Evolutionary conservation across 2,329 filamentous ascomycete species (phyloP).

Genomic region (Pleoardoris graminearum): DNA sequence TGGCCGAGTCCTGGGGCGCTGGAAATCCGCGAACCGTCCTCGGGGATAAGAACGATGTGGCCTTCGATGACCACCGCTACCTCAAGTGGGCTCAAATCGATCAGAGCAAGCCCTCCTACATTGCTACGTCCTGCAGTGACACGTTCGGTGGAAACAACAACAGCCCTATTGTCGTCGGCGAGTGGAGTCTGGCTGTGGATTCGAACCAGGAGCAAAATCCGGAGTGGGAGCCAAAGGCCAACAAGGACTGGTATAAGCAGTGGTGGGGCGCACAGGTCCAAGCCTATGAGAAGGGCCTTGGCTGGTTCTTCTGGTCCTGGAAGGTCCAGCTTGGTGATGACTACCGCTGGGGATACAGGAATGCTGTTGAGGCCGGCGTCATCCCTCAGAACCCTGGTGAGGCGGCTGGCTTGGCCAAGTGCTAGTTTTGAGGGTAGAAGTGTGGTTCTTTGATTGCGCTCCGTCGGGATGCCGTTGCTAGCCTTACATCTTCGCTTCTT

Average conservation of each 20-base stretch:
- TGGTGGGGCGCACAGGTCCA: slow-evolving; percentile 63
- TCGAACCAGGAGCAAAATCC: slow-evolving; percentile 52
- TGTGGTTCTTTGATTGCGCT: not conserved
- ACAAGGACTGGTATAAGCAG: slow-evolving; percentile 56
- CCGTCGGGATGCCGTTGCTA: not conserved
- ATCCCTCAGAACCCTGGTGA: slow-evolving; percentile 20
- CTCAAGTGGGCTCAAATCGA: slow-evolving; percentile 58
- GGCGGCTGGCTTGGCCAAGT: slow-evolving; percentile 16
- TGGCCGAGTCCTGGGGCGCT: slow-evolving; percentile 60
- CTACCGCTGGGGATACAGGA: slow-evolving; percentile 57
- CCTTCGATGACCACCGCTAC: slow-evolving; percentile 64
- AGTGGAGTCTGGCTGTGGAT: slow-evolving; percentile 61
- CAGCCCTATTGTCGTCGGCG: slow-evolving; percentile 58
- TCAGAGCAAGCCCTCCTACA: slow-evolving; percentile 54
- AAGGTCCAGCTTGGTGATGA: slow-evolving; percentile 54
- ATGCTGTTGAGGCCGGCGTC: slow-evolving; percentile 30
- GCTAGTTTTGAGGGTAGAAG: not conserved
- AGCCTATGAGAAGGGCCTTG: slow-evolving; percentile 58
- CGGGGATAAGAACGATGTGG: slow-evolving; percentile 47
- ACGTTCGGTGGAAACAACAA: slow-evolving; percentile 47
- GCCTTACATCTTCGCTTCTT: not conserved
- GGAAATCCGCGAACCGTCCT: slow-evolving; percentile 57
- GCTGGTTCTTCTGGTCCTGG: slow-evolving; percentile 67
- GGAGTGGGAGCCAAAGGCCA: slow-evolving; percentile 49
- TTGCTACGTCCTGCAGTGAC: slow-evolving; percentile 55